A percentile compares a stretch with the other conserved stretches of the same genome.
phyloP scores from a whole-genome alignment of 2,329 filamentous ascomycete species.

The Cordyceps sp. region DNA sequence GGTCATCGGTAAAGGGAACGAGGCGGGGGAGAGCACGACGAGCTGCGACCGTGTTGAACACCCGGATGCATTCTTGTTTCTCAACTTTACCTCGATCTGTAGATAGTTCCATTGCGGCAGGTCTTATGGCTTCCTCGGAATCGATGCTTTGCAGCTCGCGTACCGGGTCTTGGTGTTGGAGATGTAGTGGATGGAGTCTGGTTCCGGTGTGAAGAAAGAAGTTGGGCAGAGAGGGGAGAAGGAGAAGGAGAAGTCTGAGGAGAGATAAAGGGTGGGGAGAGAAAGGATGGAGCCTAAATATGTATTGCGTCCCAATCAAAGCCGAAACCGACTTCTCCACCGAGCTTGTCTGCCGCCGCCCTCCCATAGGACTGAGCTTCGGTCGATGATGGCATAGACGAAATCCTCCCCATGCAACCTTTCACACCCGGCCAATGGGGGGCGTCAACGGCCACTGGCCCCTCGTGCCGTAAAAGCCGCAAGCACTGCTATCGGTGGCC shows the following conservation, averaged over 20 bases:
- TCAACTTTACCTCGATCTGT: conserved; percentile 28
- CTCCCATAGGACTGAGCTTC: no score
- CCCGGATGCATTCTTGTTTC: conserved; percentile 26
- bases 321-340: no score
- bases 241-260: neutral
- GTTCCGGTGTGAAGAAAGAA: neutral
- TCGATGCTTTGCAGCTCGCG: conserved; percentile 4
- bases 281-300: no score
- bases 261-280: no score
- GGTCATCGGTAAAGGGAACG: neutral
- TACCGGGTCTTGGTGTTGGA: conserved; percentile 2
- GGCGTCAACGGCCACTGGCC: no score
- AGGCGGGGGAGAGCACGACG: neutral
- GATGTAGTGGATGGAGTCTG: neutral
- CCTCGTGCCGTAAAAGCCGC: no score
- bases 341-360: no score
- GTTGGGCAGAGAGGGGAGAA: neutral
- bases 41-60: conserved; percentile 16
- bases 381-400: no score
- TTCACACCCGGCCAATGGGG: no score
- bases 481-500: no score
- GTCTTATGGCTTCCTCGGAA: conserved; percentile 9
- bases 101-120: conserved; percentile 17
- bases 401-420: no score
- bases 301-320: no score